These are phyloP conservation scores for Incumbomyces delicatus DNA, from an alignment of 2,329 filamentous ascomycete genomes.

Conservation along the genomic window DNA sequence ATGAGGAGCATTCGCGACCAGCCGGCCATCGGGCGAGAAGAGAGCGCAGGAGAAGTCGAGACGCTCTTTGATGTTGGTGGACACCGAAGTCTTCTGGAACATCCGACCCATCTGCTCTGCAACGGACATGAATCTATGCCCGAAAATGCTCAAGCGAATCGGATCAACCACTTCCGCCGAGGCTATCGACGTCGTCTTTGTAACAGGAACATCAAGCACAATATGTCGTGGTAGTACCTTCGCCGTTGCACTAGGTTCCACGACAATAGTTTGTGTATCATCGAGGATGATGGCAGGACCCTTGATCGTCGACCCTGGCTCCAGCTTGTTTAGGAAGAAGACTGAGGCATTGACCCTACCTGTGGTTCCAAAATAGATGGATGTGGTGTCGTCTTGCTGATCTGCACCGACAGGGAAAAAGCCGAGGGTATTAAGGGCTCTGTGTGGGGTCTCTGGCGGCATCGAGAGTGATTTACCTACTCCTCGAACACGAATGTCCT, in stretches of 20 bases:
- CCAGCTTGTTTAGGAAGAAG: constrained; percentile 68
- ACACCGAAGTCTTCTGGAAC: constrained; percentile 46
- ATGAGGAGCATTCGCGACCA: constrained; percentile 70
- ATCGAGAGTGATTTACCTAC: constrained; percentile 81
- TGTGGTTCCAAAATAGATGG: constrained; percentile 70
- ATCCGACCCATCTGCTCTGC: constrained; percentile 51
- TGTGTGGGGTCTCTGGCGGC: constrained; percentile 69
- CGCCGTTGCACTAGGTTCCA: constrained; percentile 68
- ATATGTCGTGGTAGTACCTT: constrained; percentile 80
- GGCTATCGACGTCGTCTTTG: constrained; percentile 10
- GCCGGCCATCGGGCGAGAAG: constrained; percentile 59
- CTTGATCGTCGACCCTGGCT: constrained; percentile 59
- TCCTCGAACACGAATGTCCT: constrained; percentile 77
- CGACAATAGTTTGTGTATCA: constrained; percentile 69
- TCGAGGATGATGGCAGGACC: constrained; percentile 79
- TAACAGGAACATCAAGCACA: constrained; percentile 48
- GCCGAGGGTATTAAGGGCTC: constrained; percentile 53
- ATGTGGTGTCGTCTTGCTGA: constrained; percentile 47
- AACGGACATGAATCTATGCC: constrained; percentile 49
- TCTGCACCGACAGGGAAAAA: constrained; percentile 40
- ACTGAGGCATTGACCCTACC: constrained; percentile 68
- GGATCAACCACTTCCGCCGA: constrained; percentile 32
- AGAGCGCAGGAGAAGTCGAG: constrained; percentile 70
- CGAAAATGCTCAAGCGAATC: constrained; percentile 46
- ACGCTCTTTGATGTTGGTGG: constrained; percentile 67